Percentiles rank a stretch among this genome's conserved stretches.
Conservation (phyloP, 2,329 filamentous ascomycete genomes). For the Pseudophaeomoniella oleicola region DNA sequence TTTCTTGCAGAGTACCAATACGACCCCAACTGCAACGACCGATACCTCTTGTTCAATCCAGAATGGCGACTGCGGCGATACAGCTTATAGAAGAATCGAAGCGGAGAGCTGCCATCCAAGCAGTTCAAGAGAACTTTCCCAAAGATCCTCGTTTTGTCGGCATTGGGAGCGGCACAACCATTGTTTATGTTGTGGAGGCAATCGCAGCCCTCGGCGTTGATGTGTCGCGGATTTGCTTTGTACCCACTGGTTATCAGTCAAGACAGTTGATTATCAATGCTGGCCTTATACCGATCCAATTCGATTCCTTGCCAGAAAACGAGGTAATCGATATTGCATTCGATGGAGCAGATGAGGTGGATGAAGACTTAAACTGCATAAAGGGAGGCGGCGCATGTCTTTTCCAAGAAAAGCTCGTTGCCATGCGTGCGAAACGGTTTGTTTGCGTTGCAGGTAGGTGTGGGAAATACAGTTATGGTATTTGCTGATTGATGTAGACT, state of each 20-base stretch:
- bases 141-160: constrained; percentile 42
- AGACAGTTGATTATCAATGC: constrained; percentile 71
- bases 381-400: constrained; percentile 96
- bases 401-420: constrained; percentile 95
- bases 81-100: constrained; percentile 42
- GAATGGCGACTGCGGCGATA: constrained; percentile 15
- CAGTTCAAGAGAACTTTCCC: constrained; percentile 47
- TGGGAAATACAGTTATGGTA: constrained; percentile 1
- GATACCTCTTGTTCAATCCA: neutral
- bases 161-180: constrained; percentile 51
- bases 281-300: constrained; percentile 60
- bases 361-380: constrained; percentile 88
- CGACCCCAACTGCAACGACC: too few species aligned
- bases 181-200: constrained; percentile 53
- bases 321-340: constrained; percentile 74
- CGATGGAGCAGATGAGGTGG: constrained; percentile 93
- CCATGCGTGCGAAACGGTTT: constrained; percentile 69
- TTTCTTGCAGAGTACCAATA: too few species aligned
- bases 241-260: constrained; percentile 85
- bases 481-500: constrained; percentile 41
- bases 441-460: constrained; percentile 65
- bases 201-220: constrained; percentile 36
- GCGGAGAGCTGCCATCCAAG: constrained; percentile 41
- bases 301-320: constrained; percentile 56
- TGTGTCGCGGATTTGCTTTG: constrained; percentile 56